These are phyloP conservation scores for Tricholoma saponaceum DNA, from an alignment of 768 basidiomycete species.

Conservation along the genomic window DNA sequence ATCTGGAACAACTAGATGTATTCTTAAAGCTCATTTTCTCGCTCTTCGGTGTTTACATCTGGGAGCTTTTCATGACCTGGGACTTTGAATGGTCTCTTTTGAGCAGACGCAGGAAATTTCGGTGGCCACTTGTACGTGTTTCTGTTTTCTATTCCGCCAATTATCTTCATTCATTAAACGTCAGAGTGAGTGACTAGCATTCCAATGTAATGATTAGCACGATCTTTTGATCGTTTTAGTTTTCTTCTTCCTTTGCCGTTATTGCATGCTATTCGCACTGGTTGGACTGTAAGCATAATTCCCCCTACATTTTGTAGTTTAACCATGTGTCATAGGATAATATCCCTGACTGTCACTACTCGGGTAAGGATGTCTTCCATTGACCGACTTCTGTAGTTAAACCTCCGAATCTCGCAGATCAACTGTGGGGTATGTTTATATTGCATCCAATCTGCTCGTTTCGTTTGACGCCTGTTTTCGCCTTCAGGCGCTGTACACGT, in stretches of 20 bases:
- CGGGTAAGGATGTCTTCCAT: slow-evolving; percentile 28
- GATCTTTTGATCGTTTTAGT: slow-evolving; percentile 25
- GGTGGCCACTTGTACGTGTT: slow-evolving; percentile 64
- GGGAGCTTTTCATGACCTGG: slow-evolving; percentile 62
- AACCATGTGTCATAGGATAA: slow-evolving; percentile 37
- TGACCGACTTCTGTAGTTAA: slow-evolving; percentile 9
- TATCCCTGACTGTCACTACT: slow-evolving; percentile 49
- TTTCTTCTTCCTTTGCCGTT: slow-evolving; percentile 68
- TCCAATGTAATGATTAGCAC: neutral
- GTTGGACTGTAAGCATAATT: slow-evolving; percentile 50
- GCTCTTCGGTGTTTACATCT: slow-evolving; percentile 64
- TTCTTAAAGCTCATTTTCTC: slow-evolving; percentile 58
- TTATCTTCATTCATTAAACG: neutral
- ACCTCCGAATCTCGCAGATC: slow-evolving; percentile 33
- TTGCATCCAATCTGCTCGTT: neutral
- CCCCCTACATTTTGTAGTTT: neutral
- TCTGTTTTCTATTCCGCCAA: neutral
- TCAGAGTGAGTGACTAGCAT: slow-evolving; percentile 17
- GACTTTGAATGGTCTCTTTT: slow-evolving; percentile 68
- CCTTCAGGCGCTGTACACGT: slow-evolving; percentile 56
- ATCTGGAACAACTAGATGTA: slow-evolving; percentile 33
- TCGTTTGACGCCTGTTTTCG: neutral
- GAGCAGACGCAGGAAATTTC: slow-evolving; percentile 50
- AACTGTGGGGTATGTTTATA: slow-evolving; percentile 49
- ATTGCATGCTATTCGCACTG: slow-evolving; percentile 65